Evolutionary conservation across 108 stramenopile species (phyloP), one percentile per base, ranked within the genome.

Genomic region (Pinguiococcus pyrenoidosus): DNA sequence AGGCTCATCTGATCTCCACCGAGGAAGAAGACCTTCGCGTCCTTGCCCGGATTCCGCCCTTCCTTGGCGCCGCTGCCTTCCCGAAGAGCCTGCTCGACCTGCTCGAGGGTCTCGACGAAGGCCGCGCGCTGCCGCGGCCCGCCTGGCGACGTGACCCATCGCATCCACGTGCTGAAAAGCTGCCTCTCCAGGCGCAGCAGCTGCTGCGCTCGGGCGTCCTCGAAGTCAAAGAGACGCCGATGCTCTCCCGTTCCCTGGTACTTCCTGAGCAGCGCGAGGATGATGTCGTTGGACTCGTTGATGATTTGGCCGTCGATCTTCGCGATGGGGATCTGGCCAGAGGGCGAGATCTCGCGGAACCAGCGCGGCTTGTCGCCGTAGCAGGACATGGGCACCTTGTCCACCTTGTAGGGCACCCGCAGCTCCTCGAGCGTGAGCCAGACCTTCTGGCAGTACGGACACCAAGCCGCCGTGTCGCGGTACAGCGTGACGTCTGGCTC

Each of bases 361-460:
- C 60, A 61, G 13, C 40, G 16, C 9, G 66, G 66, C 49, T 71
- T 71, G 22, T 62, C 44, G 10, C 69, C 69, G 38, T 71, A 71
- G 56, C 86, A 91, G 23, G 85, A 53, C 86, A 91, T 87, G 52
- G 87, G 87, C 18, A 91, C 60, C 61, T 83, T 83, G 49, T 83
- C 79, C 9, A 91, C 69, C 20, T 62, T 46, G 54, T 91, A 88
- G 32, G 86, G 86, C 21, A 91, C 84, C 24, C 73, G 57, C 44
- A 86, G 86, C 44, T 80, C 70, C 51, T 91, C 89, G 21, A 58
- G 46, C 32, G 40, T 37, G 4, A 58, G 46, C 57, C 57, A 58
- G 4, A 64, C 84, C 52, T 88, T 88, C 37, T 86, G 79, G 43
- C 87, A 89, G 58, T 89, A 89, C 13, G 87, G 87, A 42, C 82